These are phyloP conservation scores for Physcomitrium patens DNA, from an alignment of 225 moss, liverwort and hornwort species.

Conservation along the genomic window DNA sequence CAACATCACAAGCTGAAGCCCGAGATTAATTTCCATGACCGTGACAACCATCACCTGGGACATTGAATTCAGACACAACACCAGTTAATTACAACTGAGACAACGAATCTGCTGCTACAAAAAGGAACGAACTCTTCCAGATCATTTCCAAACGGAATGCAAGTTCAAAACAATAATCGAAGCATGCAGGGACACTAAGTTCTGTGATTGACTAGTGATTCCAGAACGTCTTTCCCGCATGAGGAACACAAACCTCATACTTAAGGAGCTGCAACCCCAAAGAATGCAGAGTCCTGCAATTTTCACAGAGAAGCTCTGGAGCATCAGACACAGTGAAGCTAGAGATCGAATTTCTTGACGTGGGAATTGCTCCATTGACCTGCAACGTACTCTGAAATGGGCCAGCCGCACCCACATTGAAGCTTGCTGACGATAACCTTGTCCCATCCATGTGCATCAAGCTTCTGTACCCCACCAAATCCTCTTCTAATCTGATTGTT, in stretches of 20 bases:
- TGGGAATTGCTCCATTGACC: slow-evolving; percentile 10
- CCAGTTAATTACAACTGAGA: too few relatives aligned
- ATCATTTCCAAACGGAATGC: too few relatives aligned
- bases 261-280: slow-evolving; percentile 23
- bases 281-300: neutral
- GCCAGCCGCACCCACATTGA: neutral
- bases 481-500: too few relatives aligned
- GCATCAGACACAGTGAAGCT: neutral
- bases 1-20: too few relatives aligned
- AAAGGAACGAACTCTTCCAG: too few relatives aligned
- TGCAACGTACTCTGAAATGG: neutral
- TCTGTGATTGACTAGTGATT: slow-evolving; percentile 18
- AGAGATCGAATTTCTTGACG: too few relatives aligned
- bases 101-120: too few relatives aligned
- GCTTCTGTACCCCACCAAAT: neutral
- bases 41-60: too few relatives aligned
- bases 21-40: too few relatives aligned
- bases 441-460: neutral
- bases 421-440: neutral
- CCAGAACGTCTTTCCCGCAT: slow-evolving; percentile 27
- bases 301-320: neutral
- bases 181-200: too few relatives aligned
- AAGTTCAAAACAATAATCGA: too few relatives aligned
- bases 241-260: slow-evolving; percentile 15
- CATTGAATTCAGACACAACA: too few relatives aligned